Evolutionary conservation across 1,139 yeast genomes (phyloP), one percentile per base, ranked within the genome.

Genomic region (Magnusiomyces ingens): DNA sequence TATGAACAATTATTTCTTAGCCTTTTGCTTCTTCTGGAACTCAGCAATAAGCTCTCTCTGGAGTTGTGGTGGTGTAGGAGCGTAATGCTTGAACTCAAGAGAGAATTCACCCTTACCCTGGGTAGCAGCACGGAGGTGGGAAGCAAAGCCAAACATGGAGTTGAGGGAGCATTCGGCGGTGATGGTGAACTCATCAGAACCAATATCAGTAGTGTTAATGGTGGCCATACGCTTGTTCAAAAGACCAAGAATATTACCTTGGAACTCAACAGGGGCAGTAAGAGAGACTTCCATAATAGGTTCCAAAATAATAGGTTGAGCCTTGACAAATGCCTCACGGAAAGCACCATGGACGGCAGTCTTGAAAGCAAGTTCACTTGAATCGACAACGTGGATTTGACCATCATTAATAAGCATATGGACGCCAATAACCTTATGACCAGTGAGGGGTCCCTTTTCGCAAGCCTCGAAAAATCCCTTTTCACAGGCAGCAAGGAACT

Each of bases 51-150:
- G 79, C 74, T 91, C 89, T 68, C 78, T 85, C 73, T 93, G 99
- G 62, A 93, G 78, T 63, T 90, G 96, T 45, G 94, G 90, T 51
- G 95, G 79, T 53, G 95, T 86, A 62, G 95, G 96, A 51, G 95
- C 80, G 70, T 93, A 93, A 66, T 89, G 88, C 68, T 87, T 83
- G 75, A 93, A 94, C 71, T 94, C 99, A 71, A 94, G 78, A 3
- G 96, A 81, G 69, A 94, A 94, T 73, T 94, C 99, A 64, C 99
- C 99, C 71, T 94, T 94, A 72, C 99, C 99, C 73, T 94, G 99
- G 22, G 99, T 93, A 58, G 88, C 85, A 41, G 99, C 98, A 76
- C 99, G 85, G 69, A 94, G 78, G 26, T 89, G 82, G 13, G 98
- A 88, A 12, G 98, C 96, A 70, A 93, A 89, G 21, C 99, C 99